phyloP scores from a whole-genome alignment of 495 filamentous ascomycete species.

The Aspergillus mulundensis region DNA sequence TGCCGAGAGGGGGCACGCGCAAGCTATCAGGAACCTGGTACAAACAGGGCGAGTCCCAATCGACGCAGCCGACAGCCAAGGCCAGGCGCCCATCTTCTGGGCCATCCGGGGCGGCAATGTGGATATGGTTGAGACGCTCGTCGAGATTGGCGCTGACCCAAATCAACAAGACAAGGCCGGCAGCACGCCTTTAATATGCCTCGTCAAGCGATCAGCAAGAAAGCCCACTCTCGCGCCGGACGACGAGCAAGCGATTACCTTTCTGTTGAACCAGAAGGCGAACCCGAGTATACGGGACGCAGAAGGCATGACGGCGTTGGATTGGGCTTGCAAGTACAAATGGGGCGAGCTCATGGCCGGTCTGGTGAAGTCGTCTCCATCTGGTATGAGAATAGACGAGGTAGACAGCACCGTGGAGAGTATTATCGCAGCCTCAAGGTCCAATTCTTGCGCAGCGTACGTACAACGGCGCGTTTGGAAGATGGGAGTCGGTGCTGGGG shows the following conservation, averaged over 20 bases:
- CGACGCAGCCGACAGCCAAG: not conserved
- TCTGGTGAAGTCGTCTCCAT: not conserved
- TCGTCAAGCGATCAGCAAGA: not conserved
- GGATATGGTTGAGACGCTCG: not conserved
- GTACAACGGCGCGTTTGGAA: not conserved
- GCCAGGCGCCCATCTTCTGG: not conserved
- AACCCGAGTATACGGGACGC: not conserved
- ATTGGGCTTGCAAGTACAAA: not conserved
- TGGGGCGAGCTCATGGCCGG: not conserved
- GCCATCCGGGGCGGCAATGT: not conserved
- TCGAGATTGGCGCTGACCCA: not conserved
- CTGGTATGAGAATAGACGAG: not conserved
- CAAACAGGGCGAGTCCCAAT: not conserved
- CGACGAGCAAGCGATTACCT: not conserved
- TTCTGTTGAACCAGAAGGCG: not conserved
- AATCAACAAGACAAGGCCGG: not conserved
- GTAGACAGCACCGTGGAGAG: not conserved
- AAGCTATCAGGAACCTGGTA: not conserved
- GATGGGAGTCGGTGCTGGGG: not conserved
- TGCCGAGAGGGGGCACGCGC: not conserved
- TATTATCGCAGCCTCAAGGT: too few species aligned
- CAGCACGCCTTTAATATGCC: not conserved
- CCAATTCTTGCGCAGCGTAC: not conserved
- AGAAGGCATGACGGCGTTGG: not conserved
- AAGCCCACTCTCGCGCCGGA: not conserved